Evolutionary conservation across 202 grass and related monocot genomes (phyloP), one percentile per base, ranked within the genome.

Genomic region (Schoenoplectus triqueter): DNA sequence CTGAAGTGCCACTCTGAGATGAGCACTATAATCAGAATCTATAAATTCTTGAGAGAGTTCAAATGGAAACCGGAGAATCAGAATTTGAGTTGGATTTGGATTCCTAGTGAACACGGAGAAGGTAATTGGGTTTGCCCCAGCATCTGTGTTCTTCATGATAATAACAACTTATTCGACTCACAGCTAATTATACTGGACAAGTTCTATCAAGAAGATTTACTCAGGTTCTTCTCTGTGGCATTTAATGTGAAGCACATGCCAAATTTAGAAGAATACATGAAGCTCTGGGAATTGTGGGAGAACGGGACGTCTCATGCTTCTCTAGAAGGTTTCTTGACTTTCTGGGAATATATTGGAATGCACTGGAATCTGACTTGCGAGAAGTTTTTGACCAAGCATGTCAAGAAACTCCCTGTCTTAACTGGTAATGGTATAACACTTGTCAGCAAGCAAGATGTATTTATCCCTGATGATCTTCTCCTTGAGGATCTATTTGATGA

Each of bases 381-480:
- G 78, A 82, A 86, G 41, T 67, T 89, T 68, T 48, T 97, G 20
- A 83, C 41, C 86, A 63, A 54, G 6, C 88, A 57, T 84, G 69
- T 80, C 5, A 65, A 61, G 40, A 93, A 93, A 73, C 86, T 97
- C 75, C 94, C 94, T 2, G 84, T 92, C 4, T 83, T 55, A 46
- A 70, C 11, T 0, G 59, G 73, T 7, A 79, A 67, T 1, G 87
- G 50, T 6, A 90, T 93, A 14, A 15, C 85, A 15, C 84, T 93
- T 10, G 41, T 56, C 1, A 79, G 48, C 8, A 96, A 90, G 59
- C 51, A 77, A 49, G 85, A 93, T 72, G 84, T 92, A 19, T 93
- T 94, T 73, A 87, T 94, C 75, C 90, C 88, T 11, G 91, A 96
- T 52, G 94, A 97, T 70, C 86, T 97, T 80, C 18, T 93, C 18